These are phyloP conservation scores for Hexamita inflata DNA, from an alignment of 208 protist species.

Conservation along the genomic window DNA sequence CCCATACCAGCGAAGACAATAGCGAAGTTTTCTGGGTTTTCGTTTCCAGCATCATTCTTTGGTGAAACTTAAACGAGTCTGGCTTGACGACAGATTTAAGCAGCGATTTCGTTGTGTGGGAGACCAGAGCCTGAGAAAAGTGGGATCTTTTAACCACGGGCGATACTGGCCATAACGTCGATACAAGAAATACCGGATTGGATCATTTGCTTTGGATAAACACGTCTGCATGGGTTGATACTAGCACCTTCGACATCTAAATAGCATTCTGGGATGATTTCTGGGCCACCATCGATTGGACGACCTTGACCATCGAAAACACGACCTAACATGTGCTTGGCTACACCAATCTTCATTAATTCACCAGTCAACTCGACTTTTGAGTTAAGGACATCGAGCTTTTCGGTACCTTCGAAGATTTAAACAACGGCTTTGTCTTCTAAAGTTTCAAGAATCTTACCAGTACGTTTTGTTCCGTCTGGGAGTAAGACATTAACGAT, in stretches of 20 bases:
- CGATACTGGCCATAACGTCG: conserved; percentile 98
- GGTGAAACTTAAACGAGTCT: conserved; percentile 79
- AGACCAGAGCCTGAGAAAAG: conserved; percentile 98
- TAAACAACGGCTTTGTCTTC: conserved; percentile 96
- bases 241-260: conserved; percentile 94
- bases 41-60: conserved; percentile 48
- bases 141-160: conserved; percentile 99
- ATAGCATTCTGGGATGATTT: conserved; percentile 91
- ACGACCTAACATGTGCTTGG: conserved; percentile 96
- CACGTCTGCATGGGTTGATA: conserved; percentile 93
- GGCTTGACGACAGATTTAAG: conserved; percentile 98
- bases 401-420: conserved; percentile 47
- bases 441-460: conserved; percentile 87
- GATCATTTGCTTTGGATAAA: conserved; percentile 99
- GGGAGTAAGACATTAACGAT: conserved; percentile 95
- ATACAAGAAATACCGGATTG: conserved; percentile 99
- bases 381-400: conserved; percentile 27
- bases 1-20: conserved; percentile 99
- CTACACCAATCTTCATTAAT: conserved; percentile 89
- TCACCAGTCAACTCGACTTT: conserved; percentile 91
- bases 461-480: conserved; percentile 38
- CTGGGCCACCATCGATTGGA: conserved; percentile 87
- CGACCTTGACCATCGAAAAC: conserved; percentile 98
- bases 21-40: conserved; percentile 71
- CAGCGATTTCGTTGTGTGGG: conserved; percentile 99